These are phyloP conservation scores for Thoreauomyces humboldtii DNA, from an alignment of 192 early-diverging fungal species.

Conservation along the genomic window DNA sequence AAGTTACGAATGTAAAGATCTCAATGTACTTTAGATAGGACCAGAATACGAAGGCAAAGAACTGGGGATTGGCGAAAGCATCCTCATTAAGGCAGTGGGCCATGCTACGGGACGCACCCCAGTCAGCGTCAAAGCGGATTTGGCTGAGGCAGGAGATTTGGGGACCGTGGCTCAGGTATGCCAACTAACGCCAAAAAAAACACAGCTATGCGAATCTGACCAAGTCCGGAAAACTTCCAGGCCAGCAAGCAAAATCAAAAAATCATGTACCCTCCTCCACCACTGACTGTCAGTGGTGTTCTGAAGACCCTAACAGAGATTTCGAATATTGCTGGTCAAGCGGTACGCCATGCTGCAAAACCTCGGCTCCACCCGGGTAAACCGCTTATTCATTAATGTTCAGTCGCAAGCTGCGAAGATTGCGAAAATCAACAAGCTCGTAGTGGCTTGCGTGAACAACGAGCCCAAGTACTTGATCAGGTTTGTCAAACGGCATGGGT, in stretches of 20 bases:
- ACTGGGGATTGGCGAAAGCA: slow-evolving; percentile 91
- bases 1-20: not conserved
- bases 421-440: slow-evolving; percentile 69
- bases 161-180: slow-evolving; percentile 81
- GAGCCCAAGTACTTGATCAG: slow-evolving; percentile 89
- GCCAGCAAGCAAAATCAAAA: slow-evolving; percentile 76
- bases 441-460: slow-evolving; percentile 70
- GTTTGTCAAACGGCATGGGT: too few relatives aligned
- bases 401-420: slow-evolving; percentile 78
- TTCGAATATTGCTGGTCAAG: slow-evolving; percentile 71
- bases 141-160: slow-evolving; percentile 79
- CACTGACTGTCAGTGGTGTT: slow-evolving; percentile 74
- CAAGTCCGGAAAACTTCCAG: not conserved
- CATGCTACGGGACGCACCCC: slow-evolving; percentile 77
- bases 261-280: slow-evolving; percentile 79
- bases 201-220: too few relatives aligned
- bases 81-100: slow-evolving; percentile 92
- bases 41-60: slow-evolving; percentile 96
- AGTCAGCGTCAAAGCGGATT: slow-evolving; percentile 76
- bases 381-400: too few relatives aligned
- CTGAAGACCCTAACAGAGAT: slow-evolving; percentile 87
- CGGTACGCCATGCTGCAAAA: slow-evolving; percentile 41
- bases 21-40: slow-evolving; percentile 73
- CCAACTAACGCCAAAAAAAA: too few relatives aligned
- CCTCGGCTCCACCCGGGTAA: too few relatives aligned